Evolutionary conservation across 2,329 filamentous ascomycete species (phyloP), one percentile per base, ranked within the genome.

Genomic region (Zalaria obscura): DNA sequence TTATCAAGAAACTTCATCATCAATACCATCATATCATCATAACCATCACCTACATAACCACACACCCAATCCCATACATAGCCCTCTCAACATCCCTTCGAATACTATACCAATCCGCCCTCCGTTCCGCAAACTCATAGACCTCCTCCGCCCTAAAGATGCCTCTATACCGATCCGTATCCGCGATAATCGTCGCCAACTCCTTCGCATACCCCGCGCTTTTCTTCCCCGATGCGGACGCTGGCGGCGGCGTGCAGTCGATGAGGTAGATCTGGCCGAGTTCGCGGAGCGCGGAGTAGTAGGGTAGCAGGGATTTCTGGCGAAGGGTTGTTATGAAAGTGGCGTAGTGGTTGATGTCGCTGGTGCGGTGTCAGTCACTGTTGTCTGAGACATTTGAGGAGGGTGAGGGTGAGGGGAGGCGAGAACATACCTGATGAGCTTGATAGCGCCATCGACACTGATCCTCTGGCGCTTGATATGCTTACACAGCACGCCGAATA

Each of bases 71-170:
- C 4, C 91, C 91, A 64, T 95, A 96, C 87, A 98, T 95, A 47
- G 87, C 87, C 63, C 83, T 81, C 68, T 98, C 91, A 4, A 98
- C 91, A 48, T 87, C 78, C 48, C 75, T 77, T 65, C 82, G 83
- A 7, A 98, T 85, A 52, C 81, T 73, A 58, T 91, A 94, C 91
- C 91, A 98, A 64, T 98, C 91, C 39, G 88, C 88, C 51, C 91
- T 70, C 50, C 91, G 70, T 63, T 95, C 87, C 1, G 89, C 91
- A 66, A 93, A 98, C 67, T 96, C 89, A 55, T 94, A 94, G 3
- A 96, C 91, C 66, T 98, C 91, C 60, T 98, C 91, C 0, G 89
- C 85, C 18, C 88, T 75, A 55, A 96, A 95, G 38, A 98, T 83
- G 8, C 91, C 91, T 26, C 83, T 75, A 58, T 96, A 98, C 2